Evolutionary conservation across 163 green algal genomes (phyloP).

Genomic region (Chloromonas sp.): DNA sequence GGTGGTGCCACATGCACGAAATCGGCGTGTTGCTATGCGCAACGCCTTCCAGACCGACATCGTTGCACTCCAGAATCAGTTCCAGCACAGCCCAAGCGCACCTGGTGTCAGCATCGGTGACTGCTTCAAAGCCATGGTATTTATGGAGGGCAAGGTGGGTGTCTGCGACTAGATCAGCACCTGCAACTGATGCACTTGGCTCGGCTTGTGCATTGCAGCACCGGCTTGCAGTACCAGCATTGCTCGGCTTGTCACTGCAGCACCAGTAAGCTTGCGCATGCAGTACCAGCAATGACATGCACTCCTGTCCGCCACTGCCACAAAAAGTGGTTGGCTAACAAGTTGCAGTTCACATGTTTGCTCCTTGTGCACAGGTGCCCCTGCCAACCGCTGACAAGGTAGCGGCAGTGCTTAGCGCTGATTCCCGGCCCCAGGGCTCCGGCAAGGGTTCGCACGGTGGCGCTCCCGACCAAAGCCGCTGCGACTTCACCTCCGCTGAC

Average conservation of each 20-base stretch:
- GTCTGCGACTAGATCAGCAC: too few relatives aligned
- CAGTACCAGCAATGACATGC: too few relatives aligned
- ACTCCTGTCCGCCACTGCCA: too few relatives aligned
- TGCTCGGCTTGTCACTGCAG: too few relatives aligned
- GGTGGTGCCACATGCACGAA: background rate
- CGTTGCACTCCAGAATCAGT: constrained; percentile 2
- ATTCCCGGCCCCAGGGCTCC: background rate
- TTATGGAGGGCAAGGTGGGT: background rate
- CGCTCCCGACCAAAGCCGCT: too few relatives aligned
- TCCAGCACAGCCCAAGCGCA: constrained; percentile 7
- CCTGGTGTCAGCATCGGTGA: background rate
- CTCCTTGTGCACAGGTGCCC: background rate
- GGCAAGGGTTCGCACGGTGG: background rate
- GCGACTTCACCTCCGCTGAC: constrained; percentile 10
- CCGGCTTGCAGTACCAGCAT: too few relatives aligned
- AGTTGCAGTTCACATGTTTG: too few relatives aligned
- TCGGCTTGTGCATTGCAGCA: too few relatives aligned
- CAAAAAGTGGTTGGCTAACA: too few relatives aligned
- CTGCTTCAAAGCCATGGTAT: background rate
- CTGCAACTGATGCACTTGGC: too few relatives aligned
- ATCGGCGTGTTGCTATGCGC: constrained; percentile 8
- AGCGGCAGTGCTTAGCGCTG: background rate
- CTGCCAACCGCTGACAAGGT: background rate
- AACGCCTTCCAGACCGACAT: constrained; percentile 11
- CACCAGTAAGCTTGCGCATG: too few relatives aligned